Evolutionary conservation across 2,329 filamentous ascomycete genomes (phyloP), one percentile per base, ranked within the genome.

Genomic region (Claviceps fusiformis): DNA sequence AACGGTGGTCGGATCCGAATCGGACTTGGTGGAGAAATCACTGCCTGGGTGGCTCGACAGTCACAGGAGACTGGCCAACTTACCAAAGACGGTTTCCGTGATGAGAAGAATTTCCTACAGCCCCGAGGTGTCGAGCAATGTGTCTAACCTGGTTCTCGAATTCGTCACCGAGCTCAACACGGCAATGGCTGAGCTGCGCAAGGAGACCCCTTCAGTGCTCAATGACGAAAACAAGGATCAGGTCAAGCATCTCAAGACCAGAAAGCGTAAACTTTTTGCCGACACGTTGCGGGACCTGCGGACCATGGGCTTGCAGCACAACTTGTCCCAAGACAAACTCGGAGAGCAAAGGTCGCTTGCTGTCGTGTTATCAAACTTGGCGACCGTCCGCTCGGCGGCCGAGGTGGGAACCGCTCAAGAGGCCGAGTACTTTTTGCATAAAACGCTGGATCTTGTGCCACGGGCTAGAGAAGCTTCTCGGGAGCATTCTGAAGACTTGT

Each of bases 241-340:
- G 17, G 82, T 96, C 58, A 91, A 95, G 68, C 89, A 96, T 67
- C 81, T 97, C 61, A 97, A 96, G 74, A 83, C 82, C 3, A 81
- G 89, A 62, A 98, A 98, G 71, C 83, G 89, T 47, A 91, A 90
- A 62, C 78, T 97, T 15, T 93, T 95, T 62, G 87, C 89, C 0
- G 92, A 97, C 62, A 91, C 87, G 0, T 73, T 98, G 59, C 91
- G 88, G 64, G 81, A 84, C 27, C 73, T 96, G 33, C 83, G 89
- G 41, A 81, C 85, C 56, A 97, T 98, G 92, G 93, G 93, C 4
- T 81, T 98, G 62, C 86, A 85, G 62, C 83, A 85, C 53, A 96
- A 95, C 65, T 75, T 95, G 17, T 83, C 86, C 60, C 83, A 82
- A 15, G 82, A 87, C 64, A 76, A 85, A 47, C 75, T 97, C 19